phyloP scores from a whole-genome alignment of 2,329 filamentous ascomycete genomes.

The Metarhizium guizhouense region DNA sequence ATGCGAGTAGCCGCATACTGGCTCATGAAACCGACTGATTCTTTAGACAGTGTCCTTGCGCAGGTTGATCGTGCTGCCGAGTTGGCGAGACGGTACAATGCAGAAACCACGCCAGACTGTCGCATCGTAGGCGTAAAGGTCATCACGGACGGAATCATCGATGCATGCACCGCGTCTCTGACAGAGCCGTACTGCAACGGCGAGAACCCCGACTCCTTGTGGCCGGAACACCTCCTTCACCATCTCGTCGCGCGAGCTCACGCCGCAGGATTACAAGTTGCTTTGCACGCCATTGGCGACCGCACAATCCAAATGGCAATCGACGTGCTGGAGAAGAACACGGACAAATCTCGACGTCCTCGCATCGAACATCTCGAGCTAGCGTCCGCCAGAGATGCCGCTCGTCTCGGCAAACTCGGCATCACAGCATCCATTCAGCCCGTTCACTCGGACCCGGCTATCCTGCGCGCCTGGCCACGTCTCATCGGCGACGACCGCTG shows the following conservation, averaged over 20 bases:
- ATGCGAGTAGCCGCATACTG: constrained; percentile 47
- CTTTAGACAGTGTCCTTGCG: constrained; percentile 28
- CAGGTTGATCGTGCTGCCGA: constrained; percentile 43
- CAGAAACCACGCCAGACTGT: constrained; percentile 25
- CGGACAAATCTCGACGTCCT: constrained; percentile 39
- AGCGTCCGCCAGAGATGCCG: constrained; percentile 43
- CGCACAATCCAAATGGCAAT: constrained; percentile 47
- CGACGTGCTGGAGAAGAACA: constrained; percentile 39
- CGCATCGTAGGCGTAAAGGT: constrained; percentile 55
- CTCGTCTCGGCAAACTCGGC: constrained; percentile 45
- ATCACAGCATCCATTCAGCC: constrained; percentile 53
- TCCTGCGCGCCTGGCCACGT: constrained; percentile 50
- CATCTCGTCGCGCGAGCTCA: constrained; percentile 46
- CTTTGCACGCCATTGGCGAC: constrained; percentile 59
- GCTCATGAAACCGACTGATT: constrained; percentile 41
- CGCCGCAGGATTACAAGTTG: constrained; percentile 46
- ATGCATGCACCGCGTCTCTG: constrained; percentile 55
- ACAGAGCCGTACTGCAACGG: constrained; percentile 48
- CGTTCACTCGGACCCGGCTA: constrained; percentile 51
- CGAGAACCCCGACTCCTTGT: constrained; percentile 40
- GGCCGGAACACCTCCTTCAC: constrained; percentile 41
- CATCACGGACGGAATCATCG: constrained; percentile 56
- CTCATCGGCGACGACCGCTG: constrained; percentile 46
- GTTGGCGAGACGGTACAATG: constrained; percentile 26
- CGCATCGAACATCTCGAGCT: constrained; percentile 59